Percentiles rank a stretch among this genome's conserved stretches.
Evolutionary conservation across 257 asterid species (phyloP).

Genomic region (Eucommia ulmoides): DNA sequence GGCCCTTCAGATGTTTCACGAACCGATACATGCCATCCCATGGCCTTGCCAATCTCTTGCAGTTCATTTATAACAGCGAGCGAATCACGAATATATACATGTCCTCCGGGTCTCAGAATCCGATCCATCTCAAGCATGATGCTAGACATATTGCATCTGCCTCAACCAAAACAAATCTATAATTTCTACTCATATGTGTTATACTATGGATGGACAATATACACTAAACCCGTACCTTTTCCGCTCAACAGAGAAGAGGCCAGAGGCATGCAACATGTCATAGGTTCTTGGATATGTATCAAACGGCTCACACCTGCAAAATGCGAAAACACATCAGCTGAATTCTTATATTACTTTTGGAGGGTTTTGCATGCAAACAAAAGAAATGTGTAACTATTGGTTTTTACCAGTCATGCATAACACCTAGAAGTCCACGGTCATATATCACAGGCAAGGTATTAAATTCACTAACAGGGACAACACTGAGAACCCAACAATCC

Average conservation of each 20-base stretch:
- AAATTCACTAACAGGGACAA: conserved; percentile 86
- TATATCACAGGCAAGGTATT: conserved; percentile 86
- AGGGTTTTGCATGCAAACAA: too few species aligned
- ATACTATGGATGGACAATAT: too few species aligned
- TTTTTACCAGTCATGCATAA: conserved; percentile 81
- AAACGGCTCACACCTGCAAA: conserved; percentile 64
- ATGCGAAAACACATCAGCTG: too few species aligned
- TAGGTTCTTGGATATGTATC: conserved; percentile 75
- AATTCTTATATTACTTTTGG: background rate
- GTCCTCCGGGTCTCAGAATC: conserved; percentile 84
- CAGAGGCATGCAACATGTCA: conserved; percentile 69
- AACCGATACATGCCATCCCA: conserved; percentile 64
- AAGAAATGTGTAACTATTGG: background rate
- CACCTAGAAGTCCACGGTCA: conserved; percentile 94
- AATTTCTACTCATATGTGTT: background rate
- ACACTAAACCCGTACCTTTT: conserved; percentile 27
- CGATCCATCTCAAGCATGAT: conserved; percentile 97
- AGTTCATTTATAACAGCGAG: conserved; percentile 61
- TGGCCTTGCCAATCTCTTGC: conserved; percentile 50
- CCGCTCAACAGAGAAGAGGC: conserved; percentile 51
- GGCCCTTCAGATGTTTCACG: conserved; percentile 92
- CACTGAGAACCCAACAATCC: conserved; percentile 90
- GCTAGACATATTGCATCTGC: conserved; percentile 65
- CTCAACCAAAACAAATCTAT: conserved; percentile 1
- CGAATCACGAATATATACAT: conserved; percentile 54